Base-by-base conservation (phyloP, 202 grass and related monocot genomes). In the Digitaria exilis region DNA sequence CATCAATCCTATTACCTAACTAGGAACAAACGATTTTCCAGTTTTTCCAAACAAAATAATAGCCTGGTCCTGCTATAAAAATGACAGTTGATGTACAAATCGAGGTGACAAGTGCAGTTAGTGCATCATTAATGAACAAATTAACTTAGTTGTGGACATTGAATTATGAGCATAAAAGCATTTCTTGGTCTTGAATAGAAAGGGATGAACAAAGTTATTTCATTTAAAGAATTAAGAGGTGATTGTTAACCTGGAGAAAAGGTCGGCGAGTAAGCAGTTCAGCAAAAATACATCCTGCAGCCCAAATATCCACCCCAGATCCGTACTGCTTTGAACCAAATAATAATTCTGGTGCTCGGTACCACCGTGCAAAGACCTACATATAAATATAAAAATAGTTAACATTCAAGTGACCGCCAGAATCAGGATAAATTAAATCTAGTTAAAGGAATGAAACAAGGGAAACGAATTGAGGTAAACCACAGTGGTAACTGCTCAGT, bases 341-440 rank as follows among this genome's bases (percentile, higher is more conserved):
- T 77, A 99, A 92, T 82, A 99, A 76, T 84, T 99, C 96, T 43
- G 96, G 96, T 58, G 96, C 96, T 79, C 96, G 89, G 66, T 99
- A 99, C 96, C 96, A 99, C 79, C 96, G 89, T 69, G 93, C 93
- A 88, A 99, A 99, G 60, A 99, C 96, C 96, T 99, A 91, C 35
- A 84, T 81, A 48, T 49, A 29, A 51, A 84, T 81, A 48, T 49
- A 29, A 51, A 81, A 65, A 55, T 4, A 41, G 13, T 82, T 59
- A 75, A 76, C 72, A 52, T 17, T 54, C 19, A 81, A 73, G 4
- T 76, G 22, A 2, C 57, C 24, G 45, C 9, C 19, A 21, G 43
- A 41, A 77, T 69, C 37, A 84, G 39, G 31, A 44, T 25, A 73
- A 64, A 50, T 34, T 66, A 71, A 57, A n/a, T 81, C 49, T 60